These are phyloP conservation scores for Seiridium cupressi DNA, from an alignment of 2,329 filamentous ascomycete genomes.

Conservation along the genomic window DNA sequence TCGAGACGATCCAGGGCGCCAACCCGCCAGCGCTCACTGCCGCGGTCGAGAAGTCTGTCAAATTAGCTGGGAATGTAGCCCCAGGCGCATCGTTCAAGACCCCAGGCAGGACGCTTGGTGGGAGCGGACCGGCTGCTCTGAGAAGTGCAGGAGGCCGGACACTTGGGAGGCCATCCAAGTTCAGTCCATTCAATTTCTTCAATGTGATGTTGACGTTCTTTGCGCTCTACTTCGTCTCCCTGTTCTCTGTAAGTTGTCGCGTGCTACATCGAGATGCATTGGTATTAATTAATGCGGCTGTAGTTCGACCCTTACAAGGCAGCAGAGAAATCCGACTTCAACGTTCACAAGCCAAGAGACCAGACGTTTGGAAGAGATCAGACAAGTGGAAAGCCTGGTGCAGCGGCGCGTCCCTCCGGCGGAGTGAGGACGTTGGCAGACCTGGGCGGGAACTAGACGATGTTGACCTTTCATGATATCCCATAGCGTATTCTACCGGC, in stretches of 20 bases:
- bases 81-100: slow-evolving; percentile 50
- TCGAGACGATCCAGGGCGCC: slow-evolving; percentile 78
- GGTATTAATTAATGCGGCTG: background rate
- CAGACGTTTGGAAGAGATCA: slow-evolving; percentile 17
- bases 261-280: slow-evolving; percentile 2
- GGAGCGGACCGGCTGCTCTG: slow-evolving; percentile 20
- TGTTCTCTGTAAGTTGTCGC: slow-evolving; percentile 53
- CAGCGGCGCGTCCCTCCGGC: slow-evolving; percentile 18
- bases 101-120: slow-evolving; percentile 57
- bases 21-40: slow-evolving; percentile 73
- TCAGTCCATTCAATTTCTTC: slow-evolving; percentile 43
- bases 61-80: slow-evolving; percentile 43
- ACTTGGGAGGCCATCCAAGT: slow-evolving; percentile 18
- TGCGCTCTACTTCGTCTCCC: slow-evolving; percentile 58
- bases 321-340: slow-evolving; percentile 59
- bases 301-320: slow-evolving; percentile 62
- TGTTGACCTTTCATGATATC: background rate
- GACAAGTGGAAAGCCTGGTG: slow-evolving; percentile 19
- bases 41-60: slow-evolving; percentile 70
- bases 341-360: slow-evolving; percentile 42
- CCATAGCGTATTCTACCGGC: too few species aligned
- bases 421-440: slow-evolving; percentile 52
- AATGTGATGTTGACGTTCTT: slow-evolving; percentile 53
- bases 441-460: slow-evolving; percentile 32
- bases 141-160: slow-evolving; percentile 16